A percentile compares a stretch with the other conserved stretches of the same genome.
Evolutionary conservation across 2,329 filamentous ascomycete genomes (phyloP).

Genomic region (Pyricularia sp.): DNA sequence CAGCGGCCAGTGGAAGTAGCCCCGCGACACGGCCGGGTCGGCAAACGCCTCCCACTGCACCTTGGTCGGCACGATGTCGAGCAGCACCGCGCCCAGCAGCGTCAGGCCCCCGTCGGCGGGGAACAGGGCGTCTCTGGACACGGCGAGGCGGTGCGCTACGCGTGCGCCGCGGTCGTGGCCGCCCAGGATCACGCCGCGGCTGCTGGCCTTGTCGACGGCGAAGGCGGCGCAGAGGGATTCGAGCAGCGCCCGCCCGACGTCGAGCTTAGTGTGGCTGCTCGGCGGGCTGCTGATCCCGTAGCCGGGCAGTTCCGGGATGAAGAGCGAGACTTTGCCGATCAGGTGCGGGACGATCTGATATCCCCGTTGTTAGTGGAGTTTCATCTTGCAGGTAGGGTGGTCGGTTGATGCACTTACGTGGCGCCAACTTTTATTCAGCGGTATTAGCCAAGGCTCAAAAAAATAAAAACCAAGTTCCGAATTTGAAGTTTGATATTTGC

Average conservation of each 20-base stretch:
- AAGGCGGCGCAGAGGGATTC: slow-evolving; percentile 25
- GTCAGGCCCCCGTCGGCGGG: slow-evolving; percentile 16
- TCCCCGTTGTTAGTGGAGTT: neutral
- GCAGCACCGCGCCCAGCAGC: slow-evolving; percentile 27
- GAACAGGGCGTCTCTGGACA: slow-evolving; percentile 16
- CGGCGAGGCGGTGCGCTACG: slow-evolving; percentile 37
- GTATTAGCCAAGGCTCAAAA: neutral
- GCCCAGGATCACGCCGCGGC: slow-evolving; percentile 29
- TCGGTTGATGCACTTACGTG: slow-evolving; percentile 14
- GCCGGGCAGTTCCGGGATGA: slow-evolving; percentile 35
- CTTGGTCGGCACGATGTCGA: slow-evolving; percentile 39
- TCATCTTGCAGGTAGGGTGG: too few species aligned
- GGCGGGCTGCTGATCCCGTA: slow-evolving; percentile 31
- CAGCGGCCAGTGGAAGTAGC: slow-evolving; percentile 41
- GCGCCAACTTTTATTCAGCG: slow-evolving; percentile 12
- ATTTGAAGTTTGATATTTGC: neutral
- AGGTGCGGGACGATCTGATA: slow-evolving; percentile 26
- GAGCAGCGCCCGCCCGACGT: slow-evolving; percentile 30
- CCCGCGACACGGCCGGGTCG: slow-evolving; percentile 22
- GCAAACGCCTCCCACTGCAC: slow-evolving; percentile 32
- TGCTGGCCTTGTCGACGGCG: slow-evolving; percentile 8
- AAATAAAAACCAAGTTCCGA: too few species aligned
- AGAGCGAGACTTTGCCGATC: slow-evolving; percentile 28
- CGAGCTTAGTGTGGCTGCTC: slow-evolving; percentile 25
- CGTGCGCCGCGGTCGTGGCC: slow-evolving; percentile 41